Conservation (phyloP, 1,284 basidiomycete species). For the Athelia psychrophila region DNA sequence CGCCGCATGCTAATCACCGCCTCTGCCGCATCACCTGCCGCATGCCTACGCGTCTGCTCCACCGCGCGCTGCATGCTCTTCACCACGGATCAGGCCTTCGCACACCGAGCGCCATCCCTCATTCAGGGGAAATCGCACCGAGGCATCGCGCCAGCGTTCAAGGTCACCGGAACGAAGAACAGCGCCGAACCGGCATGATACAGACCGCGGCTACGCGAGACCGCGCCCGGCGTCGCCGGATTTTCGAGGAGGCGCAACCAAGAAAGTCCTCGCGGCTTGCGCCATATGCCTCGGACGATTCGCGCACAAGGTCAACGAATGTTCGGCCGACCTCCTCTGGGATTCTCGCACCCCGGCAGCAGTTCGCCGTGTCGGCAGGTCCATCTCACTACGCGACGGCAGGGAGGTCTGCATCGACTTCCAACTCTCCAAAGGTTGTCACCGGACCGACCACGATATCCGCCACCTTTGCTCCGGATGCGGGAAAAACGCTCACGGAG, state of each 20-base stretch:
- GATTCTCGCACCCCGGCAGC: background rate
- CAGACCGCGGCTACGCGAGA: background rate
- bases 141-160: background rate
- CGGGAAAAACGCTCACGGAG: slow-evolving; percentile 15
- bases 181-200: background rate
- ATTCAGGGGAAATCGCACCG: background rate
- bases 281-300: slow-evolving; percentile 5
- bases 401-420: slow-evolving; percentile 5
- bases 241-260: background rate
- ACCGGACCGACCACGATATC: background rate
- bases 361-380: background rate
- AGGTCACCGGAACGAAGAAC: background rate
- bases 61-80: background rate
- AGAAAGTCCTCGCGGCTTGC: background rate
- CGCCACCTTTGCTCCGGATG: slow-evolving; percentile 23
- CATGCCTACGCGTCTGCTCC: no score
- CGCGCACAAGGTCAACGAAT: background rate
- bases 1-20: no score
- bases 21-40: no score
- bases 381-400: background rate
- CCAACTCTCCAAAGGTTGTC: slow-evolving; percentile 5
- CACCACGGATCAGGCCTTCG: background rate
- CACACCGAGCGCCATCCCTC: background rate
- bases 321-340: background rate
- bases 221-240: background rate